phyloP scores from a whole-genome alignment of 1,284 basidiomycete genomes.

The Wallemia ichthyophaga region DNA sequence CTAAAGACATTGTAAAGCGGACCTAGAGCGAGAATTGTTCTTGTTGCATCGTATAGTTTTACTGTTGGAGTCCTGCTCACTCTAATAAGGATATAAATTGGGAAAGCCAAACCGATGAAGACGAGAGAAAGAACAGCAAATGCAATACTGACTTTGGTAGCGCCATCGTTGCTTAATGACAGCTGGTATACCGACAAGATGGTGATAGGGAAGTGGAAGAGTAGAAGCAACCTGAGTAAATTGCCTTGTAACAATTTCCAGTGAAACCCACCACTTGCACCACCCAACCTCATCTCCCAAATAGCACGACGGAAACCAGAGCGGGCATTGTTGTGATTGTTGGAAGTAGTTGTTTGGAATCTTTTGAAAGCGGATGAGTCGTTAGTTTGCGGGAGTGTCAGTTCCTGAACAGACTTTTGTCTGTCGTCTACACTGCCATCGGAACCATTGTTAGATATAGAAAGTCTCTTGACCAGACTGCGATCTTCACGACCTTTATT shows the following conservation, averaged over 20 bases:
- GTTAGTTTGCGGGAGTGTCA: background rate
- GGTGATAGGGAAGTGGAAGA: conserved; percentile 82
- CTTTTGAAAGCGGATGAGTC: background rate
- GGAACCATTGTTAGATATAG: background rate
- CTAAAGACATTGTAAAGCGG: conserved; percentile 89
- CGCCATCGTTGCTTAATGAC: conserved; percentile 25
- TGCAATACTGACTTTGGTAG: conserved; percentile 26
- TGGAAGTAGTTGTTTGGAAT: background rate
- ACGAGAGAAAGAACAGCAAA: conserved; percentile 46
- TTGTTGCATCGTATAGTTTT: conserved; percentile 78
- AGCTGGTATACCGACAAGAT: conserved; percentile 70
- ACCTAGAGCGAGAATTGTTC: conserved; percentile 62
- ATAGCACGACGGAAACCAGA: background rate
- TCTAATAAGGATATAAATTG: conserved; percentile 38
- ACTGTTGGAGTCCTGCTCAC: conserved; percentile 49
- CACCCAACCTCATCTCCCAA: background rate
- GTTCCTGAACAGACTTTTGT: background rate
- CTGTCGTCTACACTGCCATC: background rate
- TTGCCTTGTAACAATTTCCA: conserved; percentile 35
- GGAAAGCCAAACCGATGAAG: conserved; percentile 46
- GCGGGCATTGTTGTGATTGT: background rate
- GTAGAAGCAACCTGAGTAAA: conserved; percentile 53
- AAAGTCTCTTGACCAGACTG: background rate
- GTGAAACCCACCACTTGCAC: conserved; percentile 2
- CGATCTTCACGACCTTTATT: background rate